Conservation (phyloP, 2,329 filamentous ascomycete species). For the Hypoxylon sp. region DNA sequence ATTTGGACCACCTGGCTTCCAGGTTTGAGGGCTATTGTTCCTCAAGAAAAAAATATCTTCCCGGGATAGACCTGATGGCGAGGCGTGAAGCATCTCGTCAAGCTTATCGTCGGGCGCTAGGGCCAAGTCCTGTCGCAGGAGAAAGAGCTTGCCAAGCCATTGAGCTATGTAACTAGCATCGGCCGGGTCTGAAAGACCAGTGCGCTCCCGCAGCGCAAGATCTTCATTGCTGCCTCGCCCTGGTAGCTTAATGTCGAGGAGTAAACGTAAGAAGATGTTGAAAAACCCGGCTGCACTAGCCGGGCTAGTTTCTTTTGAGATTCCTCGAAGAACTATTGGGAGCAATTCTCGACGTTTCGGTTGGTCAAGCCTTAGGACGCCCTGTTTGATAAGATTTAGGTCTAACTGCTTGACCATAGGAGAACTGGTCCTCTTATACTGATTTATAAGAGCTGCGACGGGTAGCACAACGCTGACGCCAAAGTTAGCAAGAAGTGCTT, state of each 20-base stretch:
- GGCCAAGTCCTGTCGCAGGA: conserved; percentile 69
- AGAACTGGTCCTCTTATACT: conserved; percentile 85
- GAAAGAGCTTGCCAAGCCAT: conserved; percentile 83
- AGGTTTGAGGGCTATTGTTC: conserved; percentile 77
- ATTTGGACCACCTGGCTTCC: conserved; percentile 72
- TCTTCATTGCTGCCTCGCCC: conserved; percentile 86
- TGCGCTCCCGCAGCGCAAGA: conserved; percentile 71
- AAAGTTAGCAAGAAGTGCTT: conserved; percentile 2
- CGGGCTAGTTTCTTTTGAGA: conserved; percentile 71
- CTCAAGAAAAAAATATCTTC: conserved; percentile 79
- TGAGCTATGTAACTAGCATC: conserved; percentile 82
- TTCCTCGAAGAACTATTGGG: conserved; percentile 77
- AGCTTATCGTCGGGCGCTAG: conserved; percentile 49
- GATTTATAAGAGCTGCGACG: conserved; percentile 85
- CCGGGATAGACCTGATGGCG: conserved; percentile 71
- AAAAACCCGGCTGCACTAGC: conserved; percentile 75
- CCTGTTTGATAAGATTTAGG: conserved; percentile 89
- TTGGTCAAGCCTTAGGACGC: conserved; percentile 67
- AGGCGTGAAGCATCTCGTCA: conserved; percentile 51
- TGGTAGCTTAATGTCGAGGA: conserved; percentile 80
- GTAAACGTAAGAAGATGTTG: conserved; percentile 83
- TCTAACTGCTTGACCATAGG: conserved; percentile 89
- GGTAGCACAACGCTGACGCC: conserved; percentile 78
- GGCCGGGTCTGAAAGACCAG: conserved; percentile 75
- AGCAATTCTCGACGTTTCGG: conserved; percentile 79